A percentile compares a stretch with the other conserved stretches of the same genome.
These are phyloP conservation scores for Posidonia oceanica DNA, from an alignment of 116 monocot species.

Conservation along the genomic window DNA sequence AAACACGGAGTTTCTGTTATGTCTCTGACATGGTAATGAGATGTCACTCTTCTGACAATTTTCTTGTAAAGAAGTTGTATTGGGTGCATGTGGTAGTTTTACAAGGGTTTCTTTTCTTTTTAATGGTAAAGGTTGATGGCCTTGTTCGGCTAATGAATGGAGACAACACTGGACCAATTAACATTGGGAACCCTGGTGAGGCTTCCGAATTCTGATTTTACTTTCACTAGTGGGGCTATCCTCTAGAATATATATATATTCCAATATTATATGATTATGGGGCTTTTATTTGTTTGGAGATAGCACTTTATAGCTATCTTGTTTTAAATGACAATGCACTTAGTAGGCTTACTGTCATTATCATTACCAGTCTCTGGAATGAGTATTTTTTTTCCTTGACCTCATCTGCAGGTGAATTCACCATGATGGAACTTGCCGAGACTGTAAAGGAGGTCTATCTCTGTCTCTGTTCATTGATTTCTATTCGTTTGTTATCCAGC, in stretches of 20 bases:
- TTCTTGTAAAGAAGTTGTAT: background rate
- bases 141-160: slow-evolving; percentile 88
- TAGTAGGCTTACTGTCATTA: no score
- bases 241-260: no score
- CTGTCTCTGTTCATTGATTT: background rate
- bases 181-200: slow-evolving; percentile 90
- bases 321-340: no score
- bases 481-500: no score
- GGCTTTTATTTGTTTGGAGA: no score
- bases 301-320: background rate
- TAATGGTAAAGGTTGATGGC: slow-evolving; percentile 57
- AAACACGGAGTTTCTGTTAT: slow-evolving; percentile 96
- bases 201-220: background rate
- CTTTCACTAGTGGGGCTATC: no score
- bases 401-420: slow-evolving; percentile 70
- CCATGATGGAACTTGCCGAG: slow-evolving; percentile 92
- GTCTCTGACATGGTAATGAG: slow-evolving; percentile 83
- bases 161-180: slow-evolving; percentile 79
- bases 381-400: background rate
- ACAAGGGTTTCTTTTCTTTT: background rate
- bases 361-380: no score
- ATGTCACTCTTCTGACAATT: background rate
- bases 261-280: no score
- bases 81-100: background rate
- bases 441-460: slow-evolving; percentile 73